A percentile compares a stretch with the other conserved stretches of the same genome.
Conservation (phyloP, 176 grass and related monocot genomes). For the maize (Zea mays) region DNA sequence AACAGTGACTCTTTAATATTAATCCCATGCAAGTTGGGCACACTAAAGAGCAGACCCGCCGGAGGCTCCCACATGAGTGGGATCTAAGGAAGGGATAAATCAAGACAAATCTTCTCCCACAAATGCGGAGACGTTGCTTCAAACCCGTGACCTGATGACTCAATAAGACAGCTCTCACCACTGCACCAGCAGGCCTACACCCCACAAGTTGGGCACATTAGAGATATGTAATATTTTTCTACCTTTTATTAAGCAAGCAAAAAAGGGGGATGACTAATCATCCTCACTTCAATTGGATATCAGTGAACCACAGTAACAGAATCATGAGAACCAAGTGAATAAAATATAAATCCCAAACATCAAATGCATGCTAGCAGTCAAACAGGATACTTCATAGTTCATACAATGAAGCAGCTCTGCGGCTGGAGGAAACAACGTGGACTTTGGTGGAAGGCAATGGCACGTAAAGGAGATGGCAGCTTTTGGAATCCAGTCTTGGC, state of each 20-base stretch:
- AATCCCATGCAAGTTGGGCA: not conserved
- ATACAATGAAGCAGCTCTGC: constrained; percentile 13
- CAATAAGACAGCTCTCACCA: too few species aligned
- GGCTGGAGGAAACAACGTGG: not conserved
- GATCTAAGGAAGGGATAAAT: too few species aligned
- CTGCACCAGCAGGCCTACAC: too few species aligned
- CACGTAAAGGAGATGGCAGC: not conserved
- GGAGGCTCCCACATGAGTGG: too few species aligned
- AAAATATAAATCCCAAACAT: constrained; percentile 19
- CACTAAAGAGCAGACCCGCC: not conserved
- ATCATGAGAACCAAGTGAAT: constrained; percentile 9
- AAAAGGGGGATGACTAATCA: constrained; percentile 14
- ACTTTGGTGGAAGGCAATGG: not conserved
- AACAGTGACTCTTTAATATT: not conserved
- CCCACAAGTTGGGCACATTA: not conserved
- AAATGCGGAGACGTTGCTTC: too few species aligned
- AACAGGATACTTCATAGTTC: constrained; percentile 16
- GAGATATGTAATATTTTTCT: not conserved
- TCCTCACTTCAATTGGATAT: not conserved
- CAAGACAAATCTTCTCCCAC: too few species aligned
- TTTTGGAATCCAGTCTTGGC: not conserved
- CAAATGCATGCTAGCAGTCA: constrained; percentile 24
- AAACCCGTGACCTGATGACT: too few species aligned
- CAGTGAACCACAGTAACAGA: not conserved
- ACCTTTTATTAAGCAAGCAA: constrained; percentile 24